Evolutionary conservation across 192 early-diverging fungal species (phyloP).

Genomic region (Podila epigama): DNA sequence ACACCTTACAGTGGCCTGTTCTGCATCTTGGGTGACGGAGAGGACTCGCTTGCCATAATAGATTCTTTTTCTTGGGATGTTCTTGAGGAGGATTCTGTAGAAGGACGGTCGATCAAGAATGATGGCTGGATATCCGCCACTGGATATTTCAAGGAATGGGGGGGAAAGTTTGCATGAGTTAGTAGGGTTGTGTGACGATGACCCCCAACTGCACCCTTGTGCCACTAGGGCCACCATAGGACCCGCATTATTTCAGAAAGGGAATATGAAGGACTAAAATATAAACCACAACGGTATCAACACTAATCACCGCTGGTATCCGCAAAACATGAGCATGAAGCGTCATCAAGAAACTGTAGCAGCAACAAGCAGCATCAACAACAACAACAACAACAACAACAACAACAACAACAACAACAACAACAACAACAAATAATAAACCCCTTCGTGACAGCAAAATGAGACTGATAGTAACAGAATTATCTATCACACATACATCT

Average conservation of each 20-base stretch:
- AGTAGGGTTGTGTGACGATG: neutral
- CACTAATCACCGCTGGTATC: too few relatives aligned
- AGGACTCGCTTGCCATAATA: conserved; percentile 20
- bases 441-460: too few relatives aligned
- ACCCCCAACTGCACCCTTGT: too few relatives aligned
- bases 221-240: too few relatives aligned
- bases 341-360: neutral
- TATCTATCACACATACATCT: conserved; percentile 29
- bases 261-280: neutral
- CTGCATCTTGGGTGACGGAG: conserved; percentile 10
- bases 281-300: too few relatives aligned
- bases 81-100: conserved; percentile 13
- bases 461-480: too few relatives aligned
- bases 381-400: neutral
- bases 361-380: neutral
- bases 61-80: conserved; percentile 17
- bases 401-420: neutral
- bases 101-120: conserved; percentile 22
- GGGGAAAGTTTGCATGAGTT: neutral
- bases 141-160: neutral
- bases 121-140: conserved; percentile 19
- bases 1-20: conserved; percentile 2
- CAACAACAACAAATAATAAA: neutral
- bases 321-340: neutral
- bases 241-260: too few relatives aligned